These are phyloP conservation scores for Kodamaea restingae DNA, from an alignment of 805 yeast genomes.

Conservation along the genomic window DNA sequence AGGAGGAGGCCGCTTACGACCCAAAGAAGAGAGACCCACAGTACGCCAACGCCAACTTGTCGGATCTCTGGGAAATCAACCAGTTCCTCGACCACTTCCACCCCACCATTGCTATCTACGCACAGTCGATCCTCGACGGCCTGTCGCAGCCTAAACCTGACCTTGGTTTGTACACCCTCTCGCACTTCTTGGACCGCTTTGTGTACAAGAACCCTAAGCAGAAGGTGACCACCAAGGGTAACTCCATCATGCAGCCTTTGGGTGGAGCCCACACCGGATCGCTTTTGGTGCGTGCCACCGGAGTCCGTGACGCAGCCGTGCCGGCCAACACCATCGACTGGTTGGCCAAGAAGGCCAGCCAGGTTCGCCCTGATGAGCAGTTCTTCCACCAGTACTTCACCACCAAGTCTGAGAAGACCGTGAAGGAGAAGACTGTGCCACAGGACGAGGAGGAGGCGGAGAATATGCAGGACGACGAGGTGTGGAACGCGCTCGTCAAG, in stretches of 20 bases:
- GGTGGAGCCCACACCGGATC: constrained; percentile 78
- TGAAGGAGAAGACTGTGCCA: constrained; percentile 21
- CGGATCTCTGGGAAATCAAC: constrained; percentile 83
- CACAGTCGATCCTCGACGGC: constrained; percentile 57
- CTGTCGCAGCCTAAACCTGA: constrained; percentile 67
- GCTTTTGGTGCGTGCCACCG: constrained; percentile 62
- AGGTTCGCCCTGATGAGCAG: constrained; percentile 79
- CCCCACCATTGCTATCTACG: constrained; percentile 85
- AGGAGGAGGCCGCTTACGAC: constrained; percentile 52
- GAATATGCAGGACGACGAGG: constrained; percentile 60
- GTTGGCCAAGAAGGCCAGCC: constrained; percentile 58
- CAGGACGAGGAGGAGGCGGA: constrained; percentile 40
- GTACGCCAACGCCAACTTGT: constrained; percentile 75
- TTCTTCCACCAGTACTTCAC: constrained; percentile 86
- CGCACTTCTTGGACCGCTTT: constrained; percentile 92
- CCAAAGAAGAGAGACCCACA: constrained; percentile 90
- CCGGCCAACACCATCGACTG: constrained; percentile 88
- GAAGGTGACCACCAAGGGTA: constrained; percentile 69
- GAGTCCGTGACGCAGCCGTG: constrained; percentile 33
- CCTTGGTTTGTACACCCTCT: constrained; percentile 77
- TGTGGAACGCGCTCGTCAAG: constrained; percentile 76
- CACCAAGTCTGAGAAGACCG: constrained; percentile 45
- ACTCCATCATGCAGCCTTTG: constrained; percentile 96
- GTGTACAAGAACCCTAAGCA: constrained; percentile 90
- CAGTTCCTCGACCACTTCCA: constrained; percentile 80